Base-by-base conservation (phyloP, 495 filamentous ascomycete genomes). In the Jackrogersella minutella region DNA sequence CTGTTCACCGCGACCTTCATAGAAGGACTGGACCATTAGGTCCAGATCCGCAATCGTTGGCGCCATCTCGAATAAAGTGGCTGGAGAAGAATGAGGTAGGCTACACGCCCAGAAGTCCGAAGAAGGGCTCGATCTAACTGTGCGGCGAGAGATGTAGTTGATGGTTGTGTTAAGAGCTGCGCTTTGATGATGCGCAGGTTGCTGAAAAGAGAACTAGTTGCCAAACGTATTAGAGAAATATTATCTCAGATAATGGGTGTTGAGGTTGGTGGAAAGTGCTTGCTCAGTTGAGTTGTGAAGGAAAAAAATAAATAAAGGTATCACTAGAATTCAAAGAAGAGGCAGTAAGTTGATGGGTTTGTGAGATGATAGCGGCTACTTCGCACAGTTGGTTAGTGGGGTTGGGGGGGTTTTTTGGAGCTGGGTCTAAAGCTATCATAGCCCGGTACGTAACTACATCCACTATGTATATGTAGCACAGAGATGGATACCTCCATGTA, bases 11-110 rank as follows among this genome's bases (percentile, higher is more conserved):
- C 94, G 89, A 75, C 91, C 94, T 80, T 98, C 95, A 67, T 96
- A 98, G 82, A 99, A 97, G 78, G 91, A 89, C 66, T 90, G 93
- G 84, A 97, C 93, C 61, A 92, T 96, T 74, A 87, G 87, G 87
- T 99, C 95, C 79, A 99, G 84, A 84, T 99, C 96, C 75, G 88
- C 86, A 73, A 99, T 93, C 66, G 88, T 80, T 68, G 85, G 78
- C 70, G 84, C 79, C 82, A 84, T 85, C 70, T 78, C 49, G 56
- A 68, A 63, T 37, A 50, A 30, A 46, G 58, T 66, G 43, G 69
- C 62, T 34, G 62, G 56, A 51, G 52, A 56, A 41, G 55, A 34
- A 56, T 53, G 24, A 64, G 52, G 62, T 67, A 74, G 72, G 72
- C 72, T 74, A 59, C 64, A 64, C 67, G 69, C 69, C 72, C 61